Evolutionary conservation across 805 yeast species (phyloP).

Genomic region (Wickerhamomyces queroliae): DNA sequence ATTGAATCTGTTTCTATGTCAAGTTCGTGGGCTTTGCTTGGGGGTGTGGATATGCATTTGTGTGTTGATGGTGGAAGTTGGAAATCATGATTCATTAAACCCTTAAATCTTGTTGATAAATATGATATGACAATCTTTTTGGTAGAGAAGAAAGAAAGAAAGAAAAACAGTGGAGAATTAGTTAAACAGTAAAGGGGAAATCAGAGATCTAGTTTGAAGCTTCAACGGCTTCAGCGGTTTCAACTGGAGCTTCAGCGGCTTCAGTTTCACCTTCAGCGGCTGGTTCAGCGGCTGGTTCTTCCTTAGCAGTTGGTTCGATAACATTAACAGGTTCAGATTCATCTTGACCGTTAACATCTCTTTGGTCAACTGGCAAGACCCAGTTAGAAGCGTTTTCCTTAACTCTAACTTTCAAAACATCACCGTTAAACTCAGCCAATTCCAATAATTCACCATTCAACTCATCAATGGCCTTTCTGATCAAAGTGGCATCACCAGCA

Average conservation of each 20-base stretch:
- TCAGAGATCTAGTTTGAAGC: constrained; percentile 4
- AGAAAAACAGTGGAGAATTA: background rate
- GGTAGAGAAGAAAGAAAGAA: background rate
- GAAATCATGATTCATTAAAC: too few species aligned
- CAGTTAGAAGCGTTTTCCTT: constrained; percentile 54
- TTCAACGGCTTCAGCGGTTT: constrained; percentile 12
- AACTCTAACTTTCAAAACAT: constrained; percentile 56
- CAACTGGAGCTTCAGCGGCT: constrained; percentile 15
- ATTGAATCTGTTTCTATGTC: too few species aligned
- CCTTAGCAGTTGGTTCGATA: background rate
- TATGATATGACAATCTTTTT: too few species aligned
- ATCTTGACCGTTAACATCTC: constrained; percentile 41
- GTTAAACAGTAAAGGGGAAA: too few species aligned
- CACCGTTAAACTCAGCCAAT: constrained; percentile 30
- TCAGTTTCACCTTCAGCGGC: constrained; percentile 5
- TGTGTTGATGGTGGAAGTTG: too few species aligned
- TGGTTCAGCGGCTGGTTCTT: constrained; percentile 10
- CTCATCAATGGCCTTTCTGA: constrained; percentile 53
- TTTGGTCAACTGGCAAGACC: constrained; percentile 54
- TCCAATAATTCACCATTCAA: constrained; percentile 29
- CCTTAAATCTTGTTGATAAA: too few species aligned
- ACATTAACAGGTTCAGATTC: constrained; percentile 23
- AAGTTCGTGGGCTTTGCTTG: too few species aligned
- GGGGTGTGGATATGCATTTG: too few species aligned
- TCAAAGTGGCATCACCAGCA: constrained; percentile 44